Percentiles rank a stretch among this genome's conserved stretches.
These are phyloP conservation scores for Murraya paniculata DNA, from an alignment of 345 rosid species.

Conservation along the genomic window DNA sequence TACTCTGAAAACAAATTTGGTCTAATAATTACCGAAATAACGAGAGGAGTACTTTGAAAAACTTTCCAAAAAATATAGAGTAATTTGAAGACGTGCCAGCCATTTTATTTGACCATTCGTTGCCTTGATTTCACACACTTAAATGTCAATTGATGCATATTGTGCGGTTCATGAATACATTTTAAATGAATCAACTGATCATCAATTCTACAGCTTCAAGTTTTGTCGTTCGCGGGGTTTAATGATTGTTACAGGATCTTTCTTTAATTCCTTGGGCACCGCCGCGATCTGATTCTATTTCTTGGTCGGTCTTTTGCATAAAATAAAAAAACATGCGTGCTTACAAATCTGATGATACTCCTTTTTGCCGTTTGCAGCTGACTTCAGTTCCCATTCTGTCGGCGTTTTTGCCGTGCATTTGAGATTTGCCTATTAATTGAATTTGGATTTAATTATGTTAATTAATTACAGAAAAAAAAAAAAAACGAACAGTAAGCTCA, in stretches of 20 bases:
- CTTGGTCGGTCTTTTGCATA: neutral
- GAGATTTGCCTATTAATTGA: neutral
- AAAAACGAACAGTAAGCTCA: too few species aligned
- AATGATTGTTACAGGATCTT: neutral
- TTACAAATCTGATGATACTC: too few species aligned
- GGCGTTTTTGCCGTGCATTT: neutral
- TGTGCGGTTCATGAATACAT: neutral
- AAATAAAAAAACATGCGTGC: neutral
- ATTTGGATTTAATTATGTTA: too few species aligned
- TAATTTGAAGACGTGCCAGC: too few species aligned
- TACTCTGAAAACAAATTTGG: too few species aligned
- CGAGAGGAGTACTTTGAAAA: too few species aligned
- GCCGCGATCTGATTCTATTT: neutral
- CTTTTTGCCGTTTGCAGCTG: neutral
- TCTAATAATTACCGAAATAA: too few species aligned
- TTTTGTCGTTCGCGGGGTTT: neutral
- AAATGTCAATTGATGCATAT: too few species aligned
- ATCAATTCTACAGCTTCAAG: neutral
- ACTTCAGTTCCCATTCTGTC: neutral
- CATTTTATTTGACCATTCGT: too few species aligned
- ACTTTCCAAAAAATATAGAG: too few species aligned
- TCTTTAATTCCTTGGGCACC: neutral
- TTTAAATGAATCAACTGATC: neutral
- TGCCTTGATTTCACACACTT: too few species aligned
- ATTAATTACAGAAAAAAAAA: too few species aligned